A percentile compares a stretch with the other conserved stretches of the same genome.
phyloP scores from a whole-genome alignment of 2,329 filamentous ascomycete genomes.

The Fusarium dimerum region DNA sequence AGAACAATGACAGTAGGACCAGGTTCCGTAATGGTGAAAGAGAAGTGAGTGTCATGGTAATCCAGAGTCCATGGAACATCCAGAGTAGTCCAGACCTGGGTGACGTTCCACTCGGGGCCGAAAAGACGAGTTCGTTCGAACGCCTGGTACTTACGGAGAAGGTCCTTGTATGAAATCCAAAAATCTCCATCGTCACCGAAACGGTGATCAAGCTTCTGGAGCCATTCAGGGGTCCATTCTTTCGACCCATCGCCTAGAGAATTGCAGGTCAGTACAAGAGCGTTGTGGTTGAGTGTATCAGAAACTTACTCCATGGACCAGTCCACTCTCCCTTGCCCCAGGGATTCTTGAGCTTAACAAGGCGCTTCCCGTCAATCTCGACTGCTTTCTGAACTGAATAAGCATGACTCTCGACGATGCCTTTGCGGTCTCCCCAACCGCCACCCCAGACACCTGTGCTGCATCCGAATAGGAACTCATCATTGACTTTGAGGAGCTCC shows the following conservation, averaged over 20 bases:
- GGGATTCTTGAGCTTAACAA: conserved; percentile 71
- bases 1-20: conserved; percentile 57
- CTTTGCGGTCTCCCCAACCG: conserved; percentile 47
- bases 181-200: conserved; percentile 76
- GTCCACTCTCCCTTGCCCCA: conserved; percentile 84
- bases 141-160: conserved; percentile 59
- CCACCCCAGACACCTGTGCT: conserved; percentile 46
- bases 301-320: conserved; percentile 65
- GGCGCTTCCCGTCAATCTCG: conserved; percentile 56
- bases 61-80: conserved; percentile 57
- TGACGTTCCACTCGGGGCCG: conserved; percentile 53
- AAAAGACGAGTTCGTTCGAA: conserved; percentile 62
- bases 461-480: conserved; percentile 72
- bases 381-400: conserved; percentile 63
- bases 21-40: conserved; percentile 48
- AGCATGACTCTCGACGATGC: conserved; percentile 60
- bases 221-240: conserved; percentile 81
- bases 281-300: neutral
- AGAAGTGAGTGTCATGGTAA: conserved; percentile 56
- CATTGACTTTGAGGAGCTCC: conserved; percentile 75
- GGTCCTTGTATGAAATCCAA: conserved; percentile 61
- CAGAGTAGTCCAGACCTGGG: conserved; percentile 51
- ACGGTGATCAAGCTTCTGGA: conserved; percentile 69
- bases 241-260: conserved; percentile 68
- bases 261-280: conserved; percentile 14